Base-by-base conservation (phyloP, 169 alveolate species). In the Plasmodium reichenowi region DNA sequence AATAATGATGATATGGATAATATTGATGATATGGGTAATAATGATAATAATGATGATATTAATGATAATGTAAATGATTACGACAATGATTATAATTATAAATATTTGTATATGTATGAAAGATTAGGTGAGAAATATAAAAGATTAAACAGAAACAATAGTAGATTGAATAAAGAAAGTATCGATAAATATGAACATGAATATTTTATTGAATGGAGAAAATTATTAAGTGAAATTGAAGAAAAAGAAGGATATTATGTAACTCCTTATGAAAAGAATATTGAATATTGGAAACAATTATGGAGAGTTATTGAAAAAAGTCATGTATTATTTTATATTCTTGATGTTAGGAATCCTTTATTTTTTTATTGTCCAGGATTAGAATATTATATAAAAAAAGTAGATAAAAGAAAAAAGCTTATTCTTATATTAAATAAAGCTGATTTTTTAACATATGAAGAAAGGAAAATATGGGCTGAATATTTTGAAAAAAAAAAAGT, bases 241-340 rank as follows among this genome's bases (percentile, higher is more conserved):
- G 98, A 97, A 85, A 91, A 91, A 58, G 97, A 97, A 86, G 97
- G 97, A 24, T 92, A 96, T 52, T 89, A 94, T 50, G 95, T 99
- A 68, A 98, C 99, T 2, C 99, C 99, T 13, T 99, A 96, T 92
- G 99, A 99, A 92, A 98, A 98, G 94, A 99, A 99, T 91, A 73
- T 98, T 7, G 99, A 98, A 70, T 98, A 98, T 38, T 99, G 99
- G 99, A 94, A 98, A 93, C 99, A 99, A 94, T 95, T 99, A 73
- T 99, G 99, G 99, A 96, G 99, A 72, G 99, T 98, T 5, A 96
- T 98, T 9, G 99, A 99, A 64, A 96, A 96, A 80, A 93, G 99
- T 60, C 98, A 98, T 75, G 89, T 99, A 15, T 88, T 99, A 45
- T 96, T 98, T 72, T 97, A 98, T 89, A 98, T 99, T 38, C 97